Evolutionary conservation across 2,329 filamentous ascomycete genomes (phyloP).

Genomic region (Sporothrix humicola): DNA sequence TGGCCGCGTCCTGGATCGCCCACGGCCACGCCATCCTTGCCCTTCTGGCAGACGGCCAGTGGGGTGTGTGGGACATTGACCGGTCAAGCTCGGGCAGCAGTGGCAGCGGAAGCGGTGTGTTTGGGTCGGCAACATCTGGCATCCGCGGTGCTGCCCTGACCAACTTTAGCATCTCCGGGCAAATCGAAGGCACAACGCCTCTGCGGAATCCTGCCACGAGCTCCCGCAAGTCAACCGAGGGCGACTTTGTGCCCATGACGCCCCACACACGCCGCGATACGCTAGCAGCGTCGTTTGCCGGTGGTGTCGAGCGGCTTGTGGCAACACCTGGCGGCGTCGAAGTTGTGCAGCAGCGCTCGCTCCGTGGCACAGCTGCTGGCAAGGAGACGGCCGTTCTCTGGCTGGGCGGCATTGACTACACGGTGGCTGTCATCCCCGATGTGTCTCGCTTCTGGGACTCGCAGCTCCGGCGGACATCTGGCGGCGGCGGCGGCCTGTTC

Average conservation of each 20-base stretch:
- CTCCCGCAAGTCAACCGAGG: constrained; percentile 47
- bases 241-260: constrained; percentile 68
- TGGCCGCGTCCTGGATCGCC: constrained; percentile 67
- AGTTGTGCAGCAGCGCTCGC: constrained; percentile 53
- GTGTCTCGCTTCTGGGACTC: constrained; percentile 65
- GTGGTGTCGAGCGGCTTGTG: constrained; percentile 58
- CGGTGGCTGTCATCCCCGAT: constrained; percentile 61
- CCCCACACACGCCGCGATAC: constrained; percentile 64
- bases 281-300: constrained; percentile 51
- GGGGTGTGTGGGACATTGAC: constrained; percentile 72
- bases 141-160: constrained; percentile 64
- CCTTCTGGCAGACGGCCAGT: constrained; percentile 67
- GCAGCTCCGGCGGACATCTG: constrained; percentile 58
- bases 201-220: constrained; percentile 52
- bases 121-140: constrained; percentile 55
- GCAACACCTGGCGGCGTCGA: constrained; percentile 60
- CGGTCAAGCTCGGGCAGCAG: constrained; percentile 51
- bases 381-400: constrained; percentile 64
- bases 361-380: constrained; percentile 50
- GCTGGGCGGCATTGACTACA: constrained; percentile 61
- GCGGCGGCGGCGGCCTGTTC: constrained; percentile 55
- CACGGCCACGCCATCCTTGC: constrained; percentile 64
- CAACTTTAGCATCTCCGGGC: constrained; percentile 62
- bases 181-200: constrained; percentile 64
- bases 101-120: constrained; percentile 42